Evolutionary conservation across 1,139 yeast species (phyloP).

Genomic region (Yamadazyma epiphylla): DNA sequence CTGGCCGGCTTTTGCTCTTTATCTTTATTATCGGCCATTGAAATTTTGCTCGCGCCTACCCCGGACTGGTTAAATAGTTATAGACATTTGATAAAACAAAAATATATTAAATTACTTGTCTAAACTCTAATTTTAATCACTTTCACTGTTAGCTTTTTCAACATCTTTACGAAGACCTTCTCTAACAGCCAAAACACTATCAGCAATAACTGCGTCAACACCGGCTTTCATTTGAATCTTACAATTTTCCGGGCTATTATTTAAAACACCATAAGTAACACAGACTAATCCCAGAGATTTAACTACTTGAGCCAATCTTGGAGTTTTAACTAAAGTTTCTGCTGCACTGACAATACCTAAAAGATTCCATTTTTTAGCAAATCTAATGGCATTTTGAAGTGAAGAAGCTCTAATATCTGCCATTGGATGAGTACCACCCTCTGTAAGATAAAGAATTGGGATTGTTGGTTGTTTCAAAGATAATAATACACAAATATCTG

Average conservation of each 20-base stretch:
- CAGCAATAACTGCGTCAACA: conserved; percentile 96
- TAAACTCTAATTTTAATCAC: conserved; percentile 5
- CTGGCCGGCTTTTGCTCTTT: no score
- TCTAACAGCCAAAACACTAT: conserved; percentile 88
- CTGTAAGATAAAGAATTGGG: conserved; percentile 86
- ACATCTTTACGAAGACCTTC: conserved; percentile 59
- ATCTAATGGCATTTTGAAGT: conserved; percentile 85
- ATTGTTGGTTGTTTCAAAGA: conserved; percentile 92
- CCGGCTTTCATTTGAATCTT: conserved; percentile 89
- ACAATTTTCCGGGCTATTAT: conserved; percentile 83
- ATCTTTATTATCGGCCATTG: no score
- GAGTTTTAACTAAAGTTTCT: conserved; percentile 77
- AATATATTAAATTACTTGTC: neutral
- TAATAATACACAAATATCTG: conserved; percentile 82
- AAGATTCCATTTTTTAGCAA: conserved; percentile 88
- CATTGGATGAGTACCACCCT: conserved; percentile 78
- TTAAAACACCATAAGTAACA: conserved; percentile 84
- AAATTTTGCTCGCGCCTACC: no score
- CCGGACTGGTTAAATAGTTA: no score
- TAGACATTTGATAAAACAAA: no score
- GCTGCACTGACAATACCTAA: conserved; percentile 93
- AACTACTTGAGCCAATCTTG: conserved; percentile 83
- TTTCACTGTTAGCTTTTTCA: conserved; percentile 10
- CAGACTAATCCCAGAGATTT: conserved; percentile 90
- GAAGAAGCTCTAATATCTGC: conserved; percentile 88